Base-by-base conservation (phyloP, 768 basidiomycete species). In the Tricholomella constricta region DNA sequence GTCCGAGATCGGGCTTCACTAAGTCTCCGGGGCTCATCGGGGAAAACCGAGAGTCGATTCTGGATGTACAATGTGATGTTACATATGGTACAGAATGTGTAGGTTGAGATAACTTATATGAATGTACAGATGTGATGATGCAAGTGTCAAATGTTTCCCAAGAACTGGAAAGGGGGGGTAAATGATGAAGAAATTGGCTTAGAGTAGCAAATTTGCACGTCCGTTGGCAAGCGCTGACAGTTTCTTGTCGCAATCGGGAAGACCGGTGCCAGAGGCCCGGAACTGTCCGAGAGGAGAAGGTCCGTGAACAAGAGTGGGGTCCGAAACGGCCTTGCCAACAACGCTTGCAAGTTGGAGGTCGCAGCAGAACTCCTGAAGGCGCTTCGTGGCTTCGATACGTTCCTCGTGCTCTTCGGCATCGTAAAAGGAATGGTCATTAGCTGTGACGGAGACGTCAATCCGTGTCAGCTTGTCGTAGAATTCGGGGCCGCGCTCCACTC, bases 391-490 rank as follows among this genome's bases (percentile, higher is more conserved):
- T 37, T 58, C 63, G 0, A 51, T 48, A 12, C 73, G 64, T 56
- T 79, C 77, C 31, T 69, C 70, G 36, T 64, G 63, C 31, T 77
- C 77, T 29, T 76, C 76, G 4, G 62, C 55, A 42, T 69, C 65
- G 29, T 60, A 61, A 27, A 63, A 51, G n/a, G 56, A 57, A 29
- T 64, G 64, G 34, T 68, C 69, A 8, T 69, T 69, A 20, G 69
- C 72, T n/a, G 76, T 71, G 57, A 77, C 69, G 32, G 71, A 73
- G 23, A 85, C 77, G 53, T 80, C 73, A 51, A 85, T 80, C 40
- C 74, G 65, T 36, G 69, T 60, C 48, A 84, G 67, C 58, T 78
- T 77, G 37, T 78, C 65, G 64, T 78, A 83, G 62, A 85, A 80
- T 42, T 69, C 62, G 38, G 74, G 67, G 12, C 74, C 78, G 26